phyloP scores from a whole-genome alignment of 1,139 yeast species.

The Kodamaea anthophila region DNA sequence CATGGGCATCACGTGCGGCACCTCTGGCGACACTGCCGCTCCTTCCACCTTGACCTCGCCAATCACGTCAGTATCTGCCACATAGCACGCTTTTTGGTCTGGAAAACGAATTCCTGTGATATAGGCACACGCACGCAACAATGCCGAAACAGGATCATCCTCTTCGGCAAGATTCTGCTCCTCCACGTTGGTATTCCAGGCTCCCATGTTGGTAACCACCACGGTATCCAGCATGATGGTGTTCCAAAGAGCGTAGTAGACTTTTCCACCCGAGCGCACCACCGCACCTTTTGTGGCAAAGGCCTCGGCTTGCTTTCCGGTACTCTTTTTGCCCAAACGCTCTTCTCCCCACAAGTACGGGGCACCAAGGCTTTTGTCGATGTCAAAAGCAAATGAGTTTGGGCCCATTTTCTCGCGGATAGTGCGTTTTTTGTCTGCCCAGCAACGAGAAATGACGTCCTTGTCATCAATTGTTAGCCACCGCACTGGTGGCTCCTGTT shows the following conservation, averaged over 20 bases:
- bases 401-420: neutral
- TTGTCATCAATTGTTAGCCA: too few relatives aligned
- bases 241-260: constrained; percentile 6
- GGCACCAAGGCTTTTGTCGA: neutral
- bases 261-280: constrained; percentile 2
- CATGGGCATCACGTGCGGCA: constrained; percentile 5
- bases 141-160: constrained; percentile 1
- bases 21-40: neutral
- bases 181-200: constrained; percentile 1
- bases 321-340: neutral
- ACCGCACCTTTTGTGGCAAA: constrained; percentile 4
- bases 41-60: constrained; percentile 1
- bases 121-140: constrained; percentile 3
- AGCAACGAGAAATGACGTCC: constrained; percentile 1
- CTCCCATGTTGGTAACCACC: constrained; percentile 2
- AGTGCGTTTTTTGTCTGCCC: neutral
- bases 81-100: neutral
- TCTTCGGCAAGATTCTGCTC: neutral
- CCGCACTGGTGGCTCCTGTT: neutral
- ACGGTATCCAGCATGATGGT: constrained; percentile 4
- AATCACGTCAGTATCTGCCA: constrained; percentile 1
- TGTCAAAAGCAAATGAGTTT: constrained; percentile 3
- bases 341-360: constrained; percentile 4
- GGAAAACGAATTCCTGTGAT: constrained; percentile 3
- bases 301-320: neutral